phyloP scores from a whole-genome alignment of 345 rosid species.

The Ceriops tagal region DNA sequence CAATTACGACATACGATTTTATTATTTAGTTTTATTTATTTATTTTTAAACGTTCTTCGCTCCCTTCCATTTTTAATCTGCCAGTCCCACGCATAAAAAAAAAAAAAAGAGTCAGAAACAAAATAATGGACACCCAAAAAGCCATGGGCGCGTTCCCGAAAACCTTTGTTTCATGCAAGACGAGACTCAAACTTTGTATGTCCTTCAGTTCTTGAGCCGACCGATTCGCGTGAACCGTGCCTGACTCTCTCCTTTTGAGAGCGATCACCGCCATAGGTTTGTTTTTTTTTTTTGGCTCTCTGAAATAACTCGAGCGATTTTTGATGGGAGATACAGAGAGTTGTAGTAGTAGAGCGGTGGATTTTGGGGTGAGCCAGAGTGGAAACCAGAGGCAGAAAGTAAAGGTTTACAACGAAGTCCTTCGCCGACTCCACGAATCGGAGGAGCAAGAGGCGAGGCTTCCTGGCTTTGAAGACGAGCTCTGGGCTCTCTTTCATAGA shows the following conservation, averaged over 20 bases:
- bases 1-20: constrained; percentile 27
- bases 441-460: constrained; percentile 31
- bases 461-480: constrained; percentile 56
- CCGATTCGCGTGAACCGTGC: constrained; percentile 10
- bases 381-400: constrained; percentile 44
- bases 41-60: constrained; percentile 10
- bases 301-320: not conserved
- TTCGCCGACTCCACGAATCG: constrained; percentile 43
- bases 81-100: too few relatives aligned
- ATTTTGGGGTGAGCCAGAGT: constrained; percentile 28
- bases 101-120: not conserved
- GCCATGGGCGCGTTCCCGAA: constrained; percentile 14
- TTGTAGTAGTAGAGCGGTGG: constrained; percentile 50
- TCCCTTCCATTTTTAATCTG: not conserved
- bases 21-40: not conserved
- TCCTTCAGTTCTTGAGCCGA: constrained; percentile 14
- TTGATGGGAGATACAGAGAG: constrained; percentile 53
- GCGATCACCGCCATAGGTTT: not conserved
- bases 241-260: not conserved
- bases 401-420: constrained; percentile 44
- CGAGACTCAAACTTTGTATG: constrained; percentile 8
- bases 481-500: constrained; percentile 55
- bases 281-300: not conserved
- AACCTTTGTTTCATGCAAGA: constrained; percentile 15
- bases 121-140: not conserved